Evolutionary conservation across 441 rosid genomes (phyloP), one percentile per base, ranked within the genome.

Genomic region (Adansonia madagascariensis): DNA sequence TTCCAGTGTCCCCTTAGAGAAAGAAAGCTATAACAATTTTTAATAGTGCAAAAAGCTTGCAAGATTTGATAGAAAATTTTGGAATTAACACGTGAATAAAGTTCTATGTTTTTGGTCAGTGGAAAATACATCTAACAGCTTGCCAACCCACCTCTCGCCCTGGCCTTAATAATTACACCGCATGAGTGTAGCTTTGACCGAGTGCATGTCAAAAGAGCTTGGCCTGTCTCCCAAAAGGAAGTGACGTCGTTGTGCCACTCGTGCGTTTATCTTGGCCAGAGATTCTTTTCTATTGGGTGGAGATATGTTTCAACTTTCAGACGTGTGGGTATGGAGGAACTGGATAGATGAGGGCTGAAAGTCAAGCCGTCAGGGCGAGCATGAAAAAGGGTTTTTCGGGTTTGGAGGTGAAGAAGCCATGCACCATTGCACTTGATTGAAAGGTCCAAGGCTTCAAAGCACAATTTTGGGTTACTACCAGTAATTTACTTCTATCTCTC

Each of bases 311-410:
- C 57, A 52, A 52, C 57, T 52, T 52, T 52, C 57, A 52, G 3
- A 1, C 18, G 17, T 52, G 18, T 52, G 17, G 44, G 7, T 41
- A 41, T 6, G 44, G 8, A 41, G 44, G 44, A 41, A 41, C 8
- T 41, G 44, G 39, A 35, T 41, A 41, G 8, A 75, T 84, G 85
- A 52, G 80, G 81, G 39, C 76, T 76, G 39, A 35, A 35, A 3
- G 39, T 35, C 39, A 35, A 35, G 39, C 39, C 39, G 39, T 35
- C 39, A 35, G 4, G 39, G 39, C 39, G 39, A 35, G 39, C 39
- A 35, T 3, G 39, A 35, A 35, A n/a, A 80, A 60, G 18, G 63
- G 46, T 76, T 8, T 49, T 43, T 50, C 12, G 14, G 17, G 15
- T 12, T 50, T 50, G 56, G 1, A 14, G 15, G 46, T 39, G 77